phyloP scores from a whole-genome alignment of 2,329 filamentous ascomycete genomes.

The Aspergillus sp. region DNA sequence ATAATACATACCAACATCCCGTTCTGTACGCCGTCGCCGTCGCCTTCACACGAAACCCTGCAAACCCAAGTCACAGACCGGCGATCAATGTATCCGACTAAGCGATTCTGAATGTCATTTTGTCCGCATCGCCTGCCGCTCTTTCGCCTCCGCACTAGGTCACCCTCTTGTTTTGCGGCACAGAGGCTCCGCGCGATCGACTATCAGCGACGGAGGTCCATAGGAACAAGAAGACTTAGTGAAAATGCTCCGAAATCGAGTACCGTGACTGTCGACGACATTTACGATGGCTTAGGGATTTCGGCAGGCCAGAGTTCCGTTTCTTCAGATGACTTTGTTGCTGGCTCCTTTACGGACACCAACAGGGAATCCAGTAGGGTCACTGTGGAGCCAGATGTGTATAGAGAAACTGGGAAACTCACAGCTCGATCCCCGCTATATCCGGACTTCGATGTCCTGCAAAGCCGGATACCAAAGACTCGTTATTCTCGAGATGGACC shows the following conservation, averaged over 20 bases:
- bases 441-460: neutral
- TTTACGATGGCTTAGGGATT: slow-evolving; percentile 2
- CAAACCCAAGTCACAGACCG: neutral
- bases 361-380: neutral
- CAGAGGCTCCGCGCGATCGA: slow-evolving; percentile 20
- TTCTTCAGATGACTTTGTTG: neutral
- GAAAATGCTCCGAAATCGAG: slow-evolving; percentile 16
- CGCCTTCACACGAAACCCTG: neutral
- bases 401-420: neutral
- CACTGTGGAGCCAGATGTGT: neutral
- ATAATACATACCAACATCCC: neutral
- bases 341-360: neutral
- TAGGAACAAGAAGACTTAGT: slow-evolving; percentile 8
- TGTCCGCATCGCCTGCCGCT: slow-evolving; percentile 31
- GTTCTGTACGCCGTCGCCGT: neutral
- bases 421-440: neutral
- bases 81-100: slow-evolving; percentile 14
- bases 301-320: neutral
- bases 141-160: slow-evolving; percentile 28
- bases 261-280: neutral
- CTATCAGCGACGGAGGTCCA: slow-evolving; percentile 20
- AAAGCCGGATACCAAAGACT: neutral
- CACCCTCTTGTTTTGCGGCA: slow-evolving; percentile 22
- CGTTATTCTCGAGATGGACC: neutral
- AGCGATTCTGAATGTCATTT: slow-evolving; percentile 37